Percentiles rank a stretch among this genome's conserved stretches.
Conservation (phyloP, 352 stramenopile species). For the Phytophthora fragariaefolia region DNA sequence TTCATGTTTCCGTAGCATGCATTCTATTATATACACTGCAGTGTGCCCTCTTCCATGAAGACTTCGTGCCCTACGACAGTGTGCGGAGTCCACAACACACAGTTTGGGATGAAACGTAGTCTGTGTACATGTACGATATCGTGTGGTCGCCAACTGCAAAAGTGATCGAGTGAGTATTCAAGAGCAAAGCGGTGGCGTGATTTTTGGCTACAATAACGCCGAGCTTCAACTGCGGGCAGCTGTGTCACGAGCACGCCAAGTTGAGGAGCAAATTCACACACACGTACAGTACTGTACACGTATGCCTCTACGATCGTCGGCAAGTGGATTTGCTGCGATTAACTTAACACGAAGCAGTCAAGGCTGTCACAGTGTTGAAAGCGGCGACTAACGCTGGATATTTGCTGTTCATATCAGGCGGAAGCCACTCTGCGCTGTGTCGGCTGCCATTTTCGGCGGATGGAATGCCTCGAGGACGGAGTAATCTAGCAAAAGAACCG, state of each 20-base stretch:
- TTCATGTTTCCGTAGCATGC: no score
- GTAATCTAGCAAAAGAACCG: not conserved
- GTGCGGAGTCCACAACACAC: no score
- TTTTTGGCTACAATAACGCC: not conserved
- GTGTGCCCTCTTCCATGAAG: no score
- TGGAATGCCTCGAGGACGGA: constrained; percentile 2
- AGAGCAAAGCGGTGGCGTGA: no score
- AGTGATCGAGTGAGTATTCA: no score
- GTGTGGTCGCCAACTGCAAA: no score
- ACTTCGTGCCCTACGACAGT: no score
- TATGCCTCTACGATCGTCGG: constrained; percentile 25
- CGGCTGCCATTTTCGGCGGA: not conserved
- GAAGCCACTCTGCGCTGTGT: not conserved
- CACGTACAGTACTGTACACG: no score
- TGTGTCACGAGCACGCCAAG: constrained; percentile 3
- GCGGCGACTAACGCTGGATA: constrained; percentile 14
- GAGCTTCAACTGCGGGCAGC: constrained; percentile 20
- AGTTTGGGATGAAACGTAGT: no score
- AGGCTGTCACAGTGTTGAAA: not conserved
- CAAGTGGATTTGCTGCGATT: constrained; percentile 28
- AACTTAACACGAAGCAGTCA: not conserved
- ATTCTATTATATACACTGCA: no score
- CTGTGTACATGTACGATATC: no score
- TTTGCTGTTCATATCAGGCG: not conserved
- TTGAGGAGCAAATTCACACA: constrained; percentile 8